phyloP scores from a whole-genome alignment of 345 rosid genomes.

The Heritiera fomes region DNA sequence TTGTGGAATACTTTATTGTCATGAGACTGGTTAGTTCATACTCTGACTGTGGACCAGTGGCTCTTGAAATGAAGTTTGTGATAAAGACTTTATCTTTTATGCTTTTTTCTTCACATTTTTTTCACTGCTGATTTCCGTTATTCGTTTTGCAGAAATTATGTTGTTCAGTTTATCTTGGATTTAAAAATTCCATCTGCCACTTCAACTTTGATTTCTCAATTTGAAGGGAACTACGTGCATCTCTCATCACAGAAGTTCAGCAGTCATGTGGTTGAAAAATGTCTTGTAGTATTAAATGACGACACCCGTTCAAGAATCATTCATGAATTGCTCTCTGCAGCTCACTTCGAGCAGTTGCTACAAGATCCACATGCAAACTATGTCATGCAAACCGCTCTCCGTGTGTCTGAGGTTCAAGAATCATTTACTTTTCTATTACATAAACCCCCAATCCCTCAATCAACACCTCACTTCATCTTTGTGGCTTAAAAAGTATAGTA shows the following conservation, averaged over 20 bases:
- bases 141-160: slow-evolving; percentile 48
- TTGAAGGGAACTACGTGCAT: slow-evolving; percentile 51
- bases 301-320: slow-evolving; percentile 38
- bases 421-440: background rate
- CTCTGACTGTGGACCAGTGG: slow-evolving; percentile 4
- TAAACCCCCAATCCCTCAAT: background rate
- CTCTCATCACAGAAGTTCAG: slow-evolving; percentile 54
- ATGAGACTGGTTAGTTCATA: background rate
- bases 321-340: slow-evolving; percentile 38
- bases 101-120: background rate
- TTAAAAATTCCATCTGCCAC: slow-evolving; percentile 35
- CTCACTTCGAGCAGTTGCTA: slow-evolving; percentile 42
- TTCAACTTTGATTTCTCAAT: slow-evolving; percentile 35
- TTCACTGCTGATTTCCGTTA: slow-evolving; percentile 1
- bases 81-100: background rate
- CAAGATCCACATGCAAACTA: slow-evolving; percentile 56
- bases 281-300: slow-evolving; percentile 32
- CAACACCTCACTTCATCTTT: background rate
- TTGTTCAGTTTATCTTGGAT: slow-evolving; percentile 47
- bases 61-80: background rate
- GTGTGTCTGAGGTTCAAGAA: slow-evolving; percentile 36
- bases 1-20: background rate
- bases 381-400: slow-evolving; percentile 51
- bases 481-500: background rate
- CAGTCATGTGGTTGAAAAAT: slow-evolving; percentile 54